A percentile compares a stretch with the other conserved stretches of the same genome.
phyloP scores from a whole-genome alignment of 306 rosid genomes.

The Pyrus pyrifolia region DNA sequence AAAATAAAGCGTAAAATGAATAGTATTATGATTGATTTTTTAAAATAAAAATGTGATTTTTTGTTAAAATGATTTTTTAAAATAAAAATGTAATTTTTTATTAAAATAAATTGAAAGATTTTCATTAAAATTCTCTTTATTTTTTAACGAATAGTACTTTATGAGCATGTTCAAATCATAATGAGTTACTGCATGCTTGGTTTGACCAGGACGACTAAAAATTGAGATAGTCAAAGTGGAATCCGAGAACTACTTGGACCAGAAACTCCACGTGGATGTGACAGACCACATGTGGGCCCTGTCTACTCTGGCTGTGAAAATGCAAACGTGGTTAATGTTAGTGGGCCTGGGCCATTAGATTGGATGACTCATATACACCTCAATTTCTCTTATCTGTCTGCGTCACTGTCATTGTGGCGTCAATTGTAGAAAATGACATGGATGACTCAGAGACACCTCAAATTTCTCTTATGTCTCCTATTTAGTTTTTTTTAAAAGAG shows the following conservation, averaged over 20 bases:
- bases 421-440: neutral
- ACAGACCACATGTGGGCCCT: neutral
- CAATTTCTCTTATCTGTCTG: neutral
- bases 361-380: slow-evolving; percentile 33
- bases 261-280: neutral
- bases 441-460: too few species aligned
- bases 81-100: too few species aligned
- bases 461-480: neutral
- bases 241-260: neutral
- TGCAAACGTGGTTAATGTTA: neutral
- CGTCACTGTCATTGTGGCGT: neutral
- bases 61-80: too few species aligned
- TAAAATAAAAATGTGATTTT: too few species aligned
- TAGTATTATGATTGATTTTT: too few species aligned
- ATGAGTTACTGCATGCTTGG: neutral
- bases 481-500: too few species aligned
- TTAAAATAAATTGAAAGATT: too few species aligned
- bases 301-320: neutral
- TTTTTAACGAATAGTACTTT: too few species aligned
- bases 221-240: neutral
- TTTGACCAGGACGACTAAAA: neutral
- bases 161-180: too few species aligned
- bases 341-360: slow-evolving; percentile 13
- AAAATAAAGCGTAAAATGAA: too few species aligned
- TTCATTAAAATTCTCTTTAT: too few species aligned